Percentiles rank a stretch among this genome's conserved stretches.
These are phyloP conservation scores for Circinella minor DNA, from an alignment of 371 early-diverging fungal genomes.

Conservation along the genomic window DNA sequence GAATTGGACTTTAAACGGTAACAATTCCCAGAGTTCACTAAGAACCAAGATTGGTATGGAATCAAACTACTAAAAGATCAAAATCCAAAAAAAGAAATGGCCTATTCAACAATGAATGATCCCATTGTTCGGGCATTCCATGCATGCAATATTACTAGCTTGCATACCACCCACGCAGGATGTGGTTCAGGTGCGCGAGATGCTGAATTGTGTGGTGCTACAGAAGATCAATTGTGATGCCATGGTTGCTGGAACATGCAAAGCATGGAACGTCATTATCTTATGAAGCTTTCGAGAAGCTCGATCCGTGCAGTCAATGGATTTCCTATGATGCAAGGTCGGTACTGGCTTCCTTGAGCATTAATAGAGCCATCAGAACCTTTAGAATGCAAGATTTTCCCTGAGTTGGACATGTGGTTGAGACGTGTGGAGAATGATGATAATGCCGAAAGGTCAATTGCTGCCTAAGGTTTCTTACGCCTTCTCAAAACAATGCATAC, in stretches of 20 bases:
- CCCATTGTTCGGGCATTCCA: background rate
- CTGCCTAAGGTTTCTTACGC: background rate
- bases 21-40: background rate
- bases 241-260: slow-evolving; percentile 1
- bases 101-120: background rate
- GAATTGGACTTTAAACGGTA: too few species aligned
- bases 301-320: background rate
- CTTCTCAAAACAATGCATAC: background rate
- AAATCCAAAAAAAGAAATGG: background rate
- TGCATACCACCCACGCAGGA: background rate
- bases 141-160: background rate
- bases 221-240: background rate
- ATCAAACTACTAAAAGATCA: background rate
- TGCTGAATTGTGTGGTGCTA: background rate
- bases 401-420: background rate
- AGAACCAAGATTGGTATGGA: background rate
- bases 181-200: background rate
- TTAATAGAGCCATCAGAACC: background rate
- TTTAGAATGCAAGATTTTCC: background rate
- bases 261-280: slow-evolving; percentile 4
- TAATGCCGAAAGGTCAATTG: background rate
- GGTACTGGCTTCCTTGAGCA: background rate
- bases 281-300: background rate
- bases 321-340: background rate
- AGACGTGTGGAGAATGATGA: background rate